Evolutionary conservation across 257 asterid genomes (phyloP).

Genomic region (Henckelia pumila): DNA sequence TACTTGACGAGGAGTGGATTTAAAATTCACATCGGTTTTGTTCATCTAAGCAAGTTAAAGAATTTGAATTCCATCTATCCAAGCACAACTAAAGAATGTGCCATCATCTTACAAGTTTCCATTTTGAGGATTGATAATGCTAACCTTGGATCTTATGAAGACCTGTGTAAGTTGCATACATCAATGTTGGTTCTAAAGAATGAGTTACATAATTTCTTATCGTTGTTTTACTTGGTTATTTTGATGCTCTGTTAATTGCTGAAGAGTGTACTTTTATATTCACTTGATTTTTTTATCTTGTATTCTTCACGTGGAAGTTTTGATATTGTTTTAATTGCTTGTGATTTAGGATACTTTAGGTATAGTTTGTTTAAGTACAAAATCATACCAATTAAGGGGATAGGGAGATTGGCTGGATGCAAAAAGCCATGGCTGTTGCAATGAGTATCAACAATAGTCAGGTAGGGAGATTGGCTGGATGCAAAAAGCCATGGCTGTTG

Average conservation of each 20-base stretch:
- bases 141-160: neutral
- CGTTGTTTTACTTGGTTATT: neutral
- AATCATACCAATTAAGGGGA: slow-evolving; percentile 8
- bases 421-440: neutral
- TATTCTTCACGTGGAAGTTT: slow-evolving; percentile 8
- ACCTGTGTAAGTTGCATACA: too few species aligned
- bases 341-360: slow-evolving; percentile 31
- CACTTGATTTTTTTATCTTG: neutral
- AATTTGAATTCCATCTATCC: too few species aligned
- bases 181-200: neutral
- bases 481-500: neutral
- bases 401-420: slow-evolving; percentile 16
- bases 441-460: slow-evolving; percentile 1
- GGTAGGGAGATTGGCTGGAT: slow-evolving; percentile 16
- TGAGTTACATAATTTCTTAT: neutral
- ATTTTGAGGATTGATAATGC: neutral
- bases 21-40: too few species aligned
- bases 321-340: slow-evolving; percentile 1
- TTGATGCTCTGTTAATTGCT: slow-evolving; percentile 10
- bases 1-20: too few species aligned
- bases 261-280: neutral
- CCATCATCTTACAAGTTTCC: neutral
- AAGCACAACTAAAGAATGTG: too few species aligned
- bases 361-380: slow-evolving; percentile 5
- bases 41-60: too few species aligned